Percentiles rank a stretch among this genome's conserved stretches.
Evolutionary conservation across 768 basidiomycete species (phyloP).

Genomic region (Phylloporus arenicola): DNA sequence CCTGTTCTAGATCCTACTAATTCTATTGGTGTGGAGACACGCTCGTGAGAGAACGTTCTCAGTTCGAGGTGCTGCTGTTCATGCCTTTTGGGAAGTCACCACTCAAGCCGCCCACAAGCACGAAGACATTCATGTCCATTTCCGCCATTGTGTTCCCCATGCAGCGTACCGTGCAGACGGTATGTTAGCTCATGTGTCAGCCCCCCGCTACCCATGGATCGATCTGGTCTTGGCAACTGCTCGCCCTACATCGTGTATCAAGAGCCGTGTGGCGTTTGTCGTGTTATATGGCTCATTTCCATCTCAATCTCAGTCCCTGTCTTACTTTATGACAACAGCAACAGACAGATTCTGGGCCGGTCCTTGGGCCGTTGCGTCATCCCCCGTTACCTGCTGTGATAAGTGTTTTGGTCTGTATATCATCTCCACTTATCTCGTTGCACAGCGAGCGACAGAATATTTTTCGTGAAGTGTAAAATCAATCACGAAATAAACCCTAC

Average conservation of each 20-base stretch:
- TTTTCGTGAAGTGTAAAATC: too few relatives aligned
- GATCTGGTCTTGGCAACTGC: background rate
- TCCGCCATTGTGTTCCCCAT: background rate
- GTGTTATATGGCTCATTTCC: too few relatives aligned
- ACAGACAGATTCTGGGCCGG: too few relatives aligned
- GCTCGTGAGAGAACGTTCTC: background rate
- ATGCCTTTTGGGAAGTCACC: background rate
- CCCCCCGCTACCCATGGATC: background rate
- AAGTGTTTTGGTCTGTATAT: too few relatives aligned
- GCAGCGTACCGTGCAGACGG: background rate
- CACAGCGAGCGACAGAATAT: too few relatives aligned
- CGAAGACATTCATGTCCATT: background rate
- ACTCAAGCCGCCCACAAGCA: background rate
- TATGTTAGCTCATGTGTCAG: background rate
- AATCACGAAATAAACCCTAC: background rate
- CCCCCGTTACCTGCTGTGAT: too few relatives aligned
- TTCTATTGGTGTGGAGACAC: background rate
- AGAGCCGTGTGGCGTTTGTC: too few relatives aligned
- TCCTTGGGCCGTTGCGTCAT: too few relatives aligned
- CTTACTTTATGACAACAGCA: too few relatives aligned
- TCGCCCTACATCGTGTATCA: background rate
- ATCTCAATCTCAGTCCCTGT: too few relatives aligned
- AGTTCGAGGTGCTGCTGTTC: background rate
- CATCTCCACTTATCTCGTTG: too few relatives aligned
- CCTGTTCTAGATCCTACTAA: background rate